phyloP scores from a whole-genome alignment of 148 eudicot genomes.

The Cornus controversa region DNA sequence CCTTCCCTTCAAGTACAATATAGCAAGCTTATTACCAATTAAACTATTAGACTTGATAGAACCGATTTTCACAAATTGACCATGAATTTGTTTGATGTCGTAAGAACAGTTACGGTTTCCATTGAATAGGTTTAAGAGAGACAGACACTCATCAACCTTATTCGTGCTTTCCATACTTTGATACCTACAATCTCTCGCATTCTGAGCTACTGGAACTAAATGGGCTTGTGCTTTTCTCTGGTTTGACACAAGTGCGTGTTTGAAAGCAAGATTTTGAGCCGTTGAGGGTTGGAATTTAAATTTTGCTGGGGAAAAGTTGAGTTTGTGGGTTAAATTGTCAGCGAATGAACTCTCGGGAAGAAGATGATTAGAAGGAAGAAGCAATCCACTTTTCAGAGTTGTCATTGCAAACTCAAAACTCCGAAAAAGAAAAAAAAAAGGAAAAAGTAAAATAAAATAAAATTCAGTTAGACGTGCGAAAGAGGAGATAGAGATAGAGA shows the following conservation, averaged over 20 bases:
- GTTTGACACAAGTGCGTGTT: conserved; percentile 10
- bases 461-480: too few relatives aligned
- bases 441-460: too few relatives aligned
- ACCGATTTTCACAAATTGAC: conserved; percentile 40
- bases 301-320: conserved; percentile 17
- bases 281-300: conserved; percentile 18
- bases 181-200: neutral
- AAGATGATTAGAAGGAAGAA: conserved; percentile 7
- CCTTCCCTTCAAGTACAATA: conserved; percentile 21
- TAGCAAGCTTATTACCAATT: conserved; percentile 40
- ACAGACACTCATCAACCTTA: conserved; percentile 19
- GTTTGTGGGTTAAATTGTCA: conserved; percentile 12
- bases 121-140: conserved; percentile 16
- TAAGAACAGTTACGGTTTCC: neutral
- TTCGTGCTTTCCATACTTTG: neutral
- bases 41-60: conserved; percentile 21
- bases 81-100: conserved; percentile 51
- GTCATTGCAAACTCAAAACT: neutral
- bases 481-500: too few relatives aligned
- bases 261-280: conserved; percentile 12
- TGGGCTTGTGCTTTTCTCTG: conserved; percentile 18
- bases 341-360: conserved; percentile 7
- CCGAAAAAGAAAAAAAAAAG: too few relatives aligned
- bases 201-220: neutral
- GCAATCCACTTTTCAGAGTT: conserved; percentile 13